Evolutionary conservation across 305 asterid species (phyloP).

Genomic region (Rubia tinctorum): DNA sequence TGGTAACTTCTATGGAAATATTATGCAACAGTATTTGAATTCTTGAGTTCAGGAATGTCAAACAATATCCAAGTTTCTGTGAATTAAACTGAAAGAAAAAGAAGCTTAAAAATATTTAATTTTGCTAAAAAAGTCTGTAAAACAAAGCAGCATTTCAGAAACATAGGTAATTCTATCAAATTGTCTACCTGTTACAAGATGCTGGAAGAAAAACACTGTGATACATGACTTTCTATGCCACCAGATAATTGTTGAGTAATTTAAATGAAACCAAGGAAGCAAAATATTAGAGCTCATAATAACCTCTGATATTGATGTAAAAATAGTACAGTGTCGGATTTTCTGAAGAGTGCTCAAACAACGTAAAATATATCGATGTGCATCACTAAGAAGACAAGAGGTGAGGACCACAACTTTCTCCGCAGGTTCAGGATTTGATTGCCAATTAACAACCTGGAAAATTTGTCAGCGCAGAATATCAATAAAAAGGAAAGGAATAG

Average conservation of each 20-base stretch:
- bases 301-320: conserved; percentile 92
- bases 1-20: background rate
- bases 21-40: background rate
- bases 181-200: background rate
- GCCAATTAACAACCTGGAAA: conserved; percentile 63
- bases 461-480: conserved; percentile 12
- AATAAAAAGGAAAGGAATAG: background rate
- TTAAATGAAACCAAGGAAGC: conserved; percentile 8
- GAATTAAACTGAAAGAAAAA: conserved; percentile 7
- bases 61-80: background rate
- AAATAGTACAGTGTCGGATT: conserved; percentile 52
- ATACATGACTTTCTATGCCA: background rate
- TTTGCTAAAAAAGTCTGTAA: background rate
- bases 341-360: conserved; percentile 63
- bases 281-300: conserved; percentile 3
- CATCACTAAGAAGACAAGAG: conserved; percentile 81
- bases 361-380: conserved; percentile 81
- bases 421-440: conserved; percentile 42
- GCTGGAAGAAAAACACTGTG: background rate
- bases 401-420: conserved; percentile 75
- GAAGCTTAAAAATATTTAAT: background rate
- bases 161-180: background rate
- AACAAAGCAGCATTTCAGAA: background rate
- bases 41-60: background rate
- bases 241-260: background rate